Base-by-base conservation (phyloP, 805 yeast genomes). In the Suhomyces sp. region DNA sequence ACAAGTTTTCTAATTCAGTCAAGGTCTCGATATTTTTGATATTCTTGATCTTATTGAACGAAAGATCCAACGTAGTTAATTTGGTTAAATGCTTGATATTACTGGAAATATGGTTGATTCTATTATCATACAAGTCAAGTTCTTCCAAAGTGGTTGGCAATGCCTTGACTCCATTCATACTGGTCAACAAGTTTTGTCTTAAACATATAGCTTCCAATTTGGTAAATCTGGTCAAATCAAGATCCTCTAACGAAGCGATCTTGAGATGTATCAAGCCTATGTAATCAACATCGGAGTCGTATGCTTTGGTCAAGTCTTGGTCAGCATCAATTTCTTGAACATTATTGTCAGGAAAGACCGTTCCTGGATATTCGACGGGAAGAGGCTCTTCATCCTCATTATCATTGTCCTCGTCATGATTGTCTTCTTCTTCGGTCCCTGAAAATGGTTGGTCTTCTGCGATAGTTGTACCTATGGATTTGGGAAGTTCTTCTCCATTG, bases 61-160 rank as follows among this genome's bases (percentile, higher is more conserved):
- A 85, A 17, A 93, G 68, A 62, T 93, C 98, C 48, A 93, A 67
- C 35, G 54, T 72, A 37, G 59, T 72, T 42, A 88, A 60, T 24
- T 76, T 73, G 3, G 54, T 60, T 46, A 88, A 74, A 31, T 77
- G 76, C 42, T 74, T 77, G 13, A 88, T 54, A 49, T 78, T 81
- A 29, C 80, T 78, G 4, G 90, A 80, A 33, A 93, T 87, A 54
- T 88, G 96, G 45, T 81, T 79, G 50, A 93, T 83, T 48, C 95
- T 68, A 60, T 93, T 93, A 60, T 93, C 98, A 56, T 93, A 93
- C 20, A 90, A 69, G 58, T 93, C 98, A 39, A 93, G 63, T 41
- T 88, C 93, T 45, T 77, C 84, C 47, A 93, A 49, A 0, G 70
- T 68, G 25, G 62, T 68, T 39, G 88, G 88, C 13, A 91, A 64